Evolutionary conservation across 2,329 filamentous ascomycete species (phyloP), one percentile per base, ranked within the genome.

Genomic region (Whalleya microplaca): DNA sequence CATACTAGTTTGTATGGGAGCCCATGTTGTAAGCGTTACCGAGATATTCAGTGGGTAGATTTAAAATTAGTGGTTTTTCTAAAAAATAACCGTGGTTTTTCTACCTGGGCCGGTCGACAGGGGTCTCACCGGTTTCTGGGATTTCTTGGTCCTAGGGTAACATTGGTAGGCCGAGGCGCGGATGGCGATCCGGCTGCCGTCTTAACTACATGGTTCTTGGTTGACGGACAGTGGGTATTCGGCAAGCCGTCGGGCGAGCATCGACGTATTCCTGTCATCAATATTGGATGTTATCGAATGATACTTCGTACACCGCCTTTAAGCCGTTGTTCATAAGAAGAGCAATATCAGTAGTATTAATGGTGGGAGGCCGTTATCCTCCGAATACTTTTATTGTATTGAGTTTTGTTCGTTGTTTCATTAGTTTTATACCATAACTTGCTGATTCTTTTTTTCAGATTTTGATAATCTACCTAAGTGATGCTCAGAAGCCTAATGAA

Each of bases 41-140:
- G n/a, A n/a, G n/a, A n/a, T n/a, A n/a, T n/a, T n/a, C n/a, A n/a
- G n/a, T n/a, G n/a, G n/a, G n/a, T n/a, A n/a, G n/a, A n/a, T n/a
- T n/a, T n/a, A n/a, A n/a, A n/a, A n/a, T n/a, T n/a, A n/a, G n/a
- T n/a, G n/a, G n/a, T n/a, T n/a, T n/a, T n/a, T n/a, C n/a, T n/a
- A n/a, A n/a, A n/a, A n/a, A n/a, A n/a, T n/a, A n/a, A n/a, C n/a
- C n/a, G n/a, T n/a, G n/a, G n/a, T n/a, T n/a, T n/a, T n/a, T n/a
- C n/a, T n/a, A n/a, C n/a, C n/a, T n/a, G 51, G 44, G 20, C 42
- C 10, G 45, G 45, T 45, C 41, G 50, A 61, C 53, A 61, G 57
- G 48, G 62, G 53, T 32, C 56, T 56, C 54, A 57, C 56, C 50
- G 61, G 59, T 55, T 62, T 57, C 60, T 56, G 59, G 59, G 14